phyloP scores from a whole-genome alignment of 306 rosid species.

The Sicyos edulis region DNA sequence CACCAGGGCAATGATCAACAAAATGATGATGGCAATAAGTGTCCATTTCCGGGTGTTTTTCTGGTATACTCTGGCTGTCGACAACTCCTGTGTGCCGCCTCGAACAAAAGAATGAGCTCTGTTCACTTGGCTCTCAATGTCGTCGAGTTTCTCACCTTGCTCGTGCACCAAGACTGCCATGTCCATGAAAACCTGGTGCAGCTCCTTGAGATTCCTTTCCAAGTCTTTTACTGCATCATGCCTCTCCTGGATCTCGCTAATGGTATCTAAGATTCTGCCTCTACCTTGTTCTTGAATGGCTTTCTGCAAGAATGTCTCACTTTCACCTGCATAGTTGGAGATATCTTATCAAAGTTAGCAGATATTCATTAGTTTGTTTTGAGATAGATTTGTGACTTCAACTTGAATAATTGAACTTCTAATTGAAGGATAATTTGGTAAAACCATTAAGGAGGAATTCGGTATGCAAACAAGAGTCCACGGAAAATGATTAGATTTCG shows the following conservation, averaged over 20 bases:
- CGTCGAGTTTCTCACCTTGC: slow-evolving; percentile 75
- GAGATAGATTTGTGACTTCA: not conserved
- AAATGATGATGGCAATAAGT: slow-evolving; percentile 41
- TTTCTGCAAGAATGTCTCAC: slow-evolving; percentile 75
- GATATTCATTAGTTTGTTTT: not conserved
- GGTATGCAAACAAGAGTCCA: not conserved
- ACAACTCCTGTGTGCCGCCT: slow-evolving; percentile 49
- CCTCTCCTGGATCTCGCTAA: slow-evolving; percentile 80
- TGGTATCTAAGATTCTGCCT: slow-evolving; percentile 62
- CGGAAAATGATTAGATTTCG: not conserved
- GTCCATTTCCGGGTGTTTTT: slow-evolving; percentile 62
- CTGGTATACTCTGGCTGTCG: slow-evolving; percentile 47
- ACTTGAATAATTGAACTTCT: slow-evolving; percentile 1
- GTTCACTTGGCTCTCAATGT: slow-evolving; percentile 67
- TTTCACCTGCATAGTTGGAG: slow-evolving; percentile 52
- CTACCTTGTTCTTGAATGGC: slow-evolving; percentile 83
- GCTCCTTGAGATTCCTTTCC: slow-evolving; percentile 71
- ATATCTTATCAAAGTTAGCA: not conserved
- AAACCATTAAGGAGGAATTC: not conserved
- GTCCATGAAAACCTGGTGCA: slow-evolving; percentile 89
- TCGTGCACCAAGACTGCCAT: slow-evolving; percentile 79
- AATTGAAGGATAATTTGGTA: not conserved
- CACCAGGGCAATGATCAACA: slow-evolving; percentile 41
- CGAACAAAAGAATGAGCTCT: slow-evolving; percentile 63
- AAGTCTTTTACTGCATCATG: slow-evolving; percentile 72